Percentiles rank a stretch among this genome's conserved stretches.
Evolutionary conservation across 2,329 filamentous ascomycete genomes (phyloP).

Genomic region (Nectriaceae sp.): DNA sequence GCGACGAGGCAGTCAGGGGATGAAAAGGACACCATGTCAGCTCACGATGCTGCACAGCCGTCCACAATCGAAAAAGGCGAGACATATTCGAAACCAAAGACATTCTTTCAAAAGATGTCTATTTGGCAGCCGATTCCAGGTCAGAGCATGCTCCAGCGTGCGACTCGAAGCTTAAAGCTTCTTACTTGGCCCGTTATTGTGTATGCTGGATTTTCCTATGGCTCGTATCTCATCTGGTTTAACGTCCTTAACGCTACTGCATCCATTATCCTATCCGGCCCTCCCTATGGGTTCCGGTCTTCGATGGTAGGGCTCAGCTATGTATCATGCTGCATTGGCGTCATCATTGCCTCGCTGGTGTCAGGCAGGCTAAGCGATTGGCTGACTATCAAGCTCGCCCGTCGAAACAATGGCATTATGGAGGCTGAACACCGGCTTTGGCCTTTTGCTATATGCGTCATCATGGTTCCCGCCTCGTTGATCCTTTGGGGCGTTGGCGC

Average conservation of each 20-base stretch:
- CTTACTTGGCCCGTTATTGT: slow-evolving; percentile 45
- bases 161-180: slow-evolving; percentile 38
- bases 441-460: slow-evolving; percentile 32
- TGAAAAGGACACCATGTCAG: background rate
- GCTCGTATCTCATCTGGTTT: slow-evolving; percentile 44
- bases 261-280: slow-evolving; percentile 39
- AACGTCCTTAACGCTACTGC: slow-evolving; percentile 46
- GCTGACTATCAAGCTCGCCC: slow-evolving; percentile 37
- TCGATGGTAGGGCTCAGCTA: slow-evolving; percentile 43
- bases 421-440: slow-evolving; percentile 43
- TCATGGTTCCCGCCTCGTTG: slow-evolving; percentile 24
- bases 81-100: slow-evolving; percentile 31
- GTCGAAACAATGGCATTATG: slow-evolving; percentile 40
- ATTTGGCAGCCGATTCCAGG: slow-evolving; percentile 38
- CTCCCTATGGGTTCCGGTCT: slow-evolving; percentile 41
- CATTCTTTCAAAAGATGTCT: slow-evolving; percentile 44
- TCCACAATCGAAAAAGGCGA: slow-evolving; percentile 3
- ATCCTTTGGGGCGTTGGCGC: slow-evolving; percentile 35
- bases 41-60: background rate
- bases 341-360: slow-evolving; percentile 22
- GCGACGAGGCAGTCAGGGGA: background rate
- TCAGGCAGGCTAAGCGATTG: slow-evolving; percentile 37
- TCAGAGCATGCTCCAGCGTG: slow-evolving; percentile 37
- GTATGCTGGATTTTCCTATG: slow-evolving; percentile 45
- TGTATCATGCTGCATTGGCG: slow-evolving; percentile 35